Evolutionary conservation across 352 stramenopile species (phyloP).

Genomic region (Phytopythium boreale): DNA sequence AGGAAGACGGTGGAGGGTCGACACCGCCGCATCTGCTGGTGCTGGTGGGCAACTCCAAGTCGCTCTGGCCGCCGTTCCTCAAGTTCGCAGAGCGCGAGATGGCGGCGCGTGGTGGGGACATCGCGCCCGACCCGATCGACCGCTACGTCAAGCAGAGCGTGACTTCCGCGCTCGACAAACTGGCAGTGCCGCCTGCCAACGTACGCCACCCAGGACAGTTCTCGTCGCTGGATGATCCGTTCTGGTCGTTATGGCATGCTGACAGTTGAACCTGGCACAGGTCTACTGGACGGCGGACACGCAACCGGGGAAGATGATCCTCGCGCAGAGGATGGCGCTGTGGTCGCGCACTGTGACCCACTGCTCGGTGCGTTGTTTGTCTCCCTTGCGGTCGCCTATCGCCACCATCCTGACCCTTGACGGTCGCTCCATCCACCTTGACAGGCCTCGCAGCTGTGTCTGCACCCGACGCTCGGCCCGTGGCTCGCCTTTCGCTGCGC

Average conservation of each 20-base stretch:
- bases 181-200: conserved; percentile 8
- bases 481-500: conserved; percentile 72
- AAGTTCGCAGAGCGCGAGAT: conserved; percentile 34
- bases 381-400: neutral
- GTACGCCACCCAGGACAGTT: neutral
- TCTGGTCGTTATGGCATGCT: neutral
- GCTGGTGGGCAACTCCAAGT: conserved; percentile 64
- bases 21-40: conserved; percentile 54
- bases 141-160: conserved; percentile 53
- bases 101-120: conserved; percentile 14
- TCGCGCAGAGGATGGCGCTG: conserved; percentile 67
- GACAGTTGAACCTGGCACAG: conserved; percentile 13
- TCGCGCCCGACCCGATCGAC: conserved; percentile 51
- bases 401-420: neutral
- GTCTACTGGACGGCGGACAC: conserved; percentile 70
- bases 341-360: conserved; percentile 38
- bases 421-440: neutral
- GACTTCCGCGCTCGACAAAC: conserved; percentile 18
- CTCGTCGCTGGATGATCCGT: neutral
- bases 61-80: conserved; percentile 53
- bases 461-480: conserved; percentile 59
- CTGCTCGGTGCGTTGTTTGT: conserved; percentile 28
- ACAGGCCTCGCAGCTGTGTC: conserved; percentile 57
- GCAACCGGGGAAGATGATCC: conserved; percentile 67
- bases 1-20: conserved; percentile 8